Evolutionary conservation across 2,329 filamentous ascomycete species (phyloP).

Genomic region (Simplicillium sp.): DNA sequence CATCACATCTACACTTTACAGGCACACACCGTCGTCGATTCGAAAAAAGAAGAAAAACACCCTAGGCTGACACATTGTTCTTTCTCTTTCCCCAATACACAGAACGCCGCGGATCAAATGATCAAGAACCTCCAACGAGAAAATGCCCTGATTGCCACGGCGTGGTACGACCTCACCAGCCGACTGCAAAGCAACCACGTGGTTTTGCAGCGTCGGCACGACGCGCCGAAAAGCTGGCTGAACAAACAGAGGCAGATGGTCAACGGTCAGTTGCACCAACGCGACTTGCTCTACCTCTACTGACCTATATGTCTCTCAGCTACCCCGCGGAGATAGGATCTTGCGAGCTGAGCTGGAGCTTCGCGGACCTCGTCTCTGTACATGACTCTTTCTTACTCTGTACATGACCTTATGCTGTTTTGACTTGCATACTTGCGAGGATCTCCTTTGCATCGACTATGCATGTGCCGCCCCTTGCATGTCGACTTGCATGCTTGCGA

Average conservation of each 20-base stretch:
- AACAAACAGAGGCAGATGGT: constrained; percentile 71
- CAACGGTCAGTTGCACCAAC: constrained; percentile 42
- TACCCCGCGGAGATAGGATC: constrained; percentile 35
- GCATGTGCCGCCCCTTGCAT: too few relatives aligned
- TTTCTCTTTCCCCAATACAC: constrained; percentile 1
- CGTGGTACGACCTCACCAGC: constrained; percentile 76
- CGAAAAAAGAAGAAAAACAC: too few relatives aligned
- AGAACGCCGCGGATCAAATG: constrained; percentile 43
- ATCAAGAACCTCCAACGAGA: constrained; percentile 67
- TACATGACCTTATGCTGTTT: too few relatives aligned
- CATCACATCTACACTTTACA: too few relatives aligned
- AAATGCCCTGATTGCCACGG: constrained; percentile 69
- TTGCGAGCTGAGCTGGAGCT: constrained; percentile 21
- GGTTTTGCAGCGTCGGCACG: constrained; percentile 63
- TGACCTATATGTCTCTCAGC: constrained; percentile 29
- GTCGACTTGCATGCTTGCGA: too few relatives aligned
- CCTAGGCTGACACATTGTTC: too few relatives aligned
- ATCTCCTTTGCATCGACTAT: too few relatives aligned
- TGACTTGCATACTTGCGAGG: too few relatives aligned
- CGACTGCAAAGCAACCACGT: constrained; percentile 77
- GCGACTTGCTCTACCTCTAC: constrained; percentile 33
- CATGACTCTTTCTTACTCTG: too few relatives aligned
- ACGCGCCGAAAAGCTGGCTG: constrained; percentile 72
- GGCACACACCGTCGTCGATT: too few relatives aligned
- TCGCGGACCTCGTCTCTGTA: neutral